Base-by-base conservation (phyloP, 208 protist genomes). In the Borovskyia barvae region DNA sequence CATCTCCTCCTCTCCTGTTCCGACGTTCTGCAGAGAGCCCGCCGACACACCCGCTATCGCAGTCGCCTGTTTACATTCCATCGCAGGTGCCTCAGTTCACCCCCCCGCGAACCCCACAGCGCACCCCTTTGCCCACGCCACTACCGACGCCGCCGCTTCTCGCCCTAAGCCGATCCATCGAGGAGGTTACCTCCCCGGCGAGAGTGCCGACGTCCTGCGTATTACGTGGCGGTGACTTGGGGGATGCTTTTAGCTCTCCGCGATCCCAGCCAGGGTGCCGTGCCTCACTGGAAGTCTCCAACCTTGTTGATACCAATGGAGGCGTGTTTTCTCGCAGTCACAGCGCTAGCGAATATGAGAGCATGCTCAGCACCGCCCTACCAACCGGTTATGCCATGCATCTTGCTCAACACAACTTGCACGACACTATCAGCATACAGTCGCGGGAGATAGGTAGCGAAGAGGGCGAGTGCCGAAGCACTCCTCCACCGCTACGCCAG, bases 281-380 rank as follows among this genome's bases (percentile, higher is more conserved):
- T 19, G 57, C 33, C 37, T 71, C 55, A 20, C 48, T 28, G 3
- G 64, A 64, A n/a, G 41, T 46, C 1, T 8, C 19, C 20, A 46
- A 19, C 14, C 24, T 36, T 11, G 52, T n/a, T n/a, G n/a, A n/a
- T n/a, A n/a, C n/a, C 55, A 45, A 22, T 50, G 20, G 32, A 39
- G 22, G 49, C 55, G 22, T 19, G 1, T 2, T 41, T 25, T 71
- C 54, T 37, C n/a, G 49, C 29, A 71, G 64, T 22, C 55, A 45
- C 33, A 71, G 55, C 51, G 45, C 20, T 19, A 71, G 55, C 26
- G 55, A 58, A 41, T 15, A 15, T 42, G 64, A 24, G 4, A 71
- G 64, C 28, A 40, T 71, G 37, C 55, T 71, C 25, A 71, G 64
- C 55, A 59, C 42, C 24, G 54, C 47, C 2, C 37, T 63, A 14